Percentiles rank a stretch among this genome's conserved stretches.
Conservation (phyloP, 73 alveolate species). For the Paraurostyla sp. region DNA sequence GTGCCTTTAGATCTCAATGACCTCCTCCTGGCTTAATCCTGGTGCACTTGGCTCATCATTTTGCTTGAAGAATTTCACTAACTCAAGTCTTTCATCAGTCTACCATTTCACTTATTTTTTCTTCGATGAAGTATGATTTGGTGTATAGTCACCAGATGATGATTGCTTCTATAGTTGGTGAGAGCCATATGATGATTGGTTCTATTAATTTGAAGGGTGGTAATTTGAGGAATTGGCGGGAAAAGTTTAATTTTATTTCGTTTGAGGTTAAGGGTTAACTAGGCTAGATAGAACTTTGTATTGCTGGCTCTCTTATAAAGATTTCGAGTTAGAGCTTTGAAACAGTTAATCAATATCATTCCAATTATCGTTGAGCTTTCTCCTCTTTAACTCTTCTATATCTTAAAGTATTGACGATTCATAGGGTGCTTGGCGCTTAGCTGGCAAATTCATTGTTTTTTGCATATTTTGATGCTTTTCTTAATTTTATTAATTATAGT, state of each 20-base stretch:
- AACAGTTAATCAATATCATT: not conserved
- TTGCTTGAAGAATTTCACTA: constrained; percentile 57
- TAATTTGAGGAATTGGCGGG: not conserved
- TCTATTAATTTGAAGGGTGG: not conserved
- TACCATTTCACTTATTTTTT: constrained; percentile 54
- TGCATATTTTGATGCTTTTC: not conserved
- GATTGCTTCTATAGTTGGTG: not conserved
- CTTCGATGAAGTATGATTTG: not conserved
- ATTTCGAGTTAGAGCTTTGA: not conserved
- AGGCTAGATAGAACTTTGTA: not conserved
- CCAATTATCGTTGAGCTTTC: constrained; percentile 14
- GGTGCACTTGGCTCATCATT: constrained; percentile 72
- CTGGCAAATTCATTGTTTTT: constrained; percentile 36
- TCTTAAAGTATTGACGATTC: not conserved
- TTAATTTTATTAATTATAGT: constrained; percentile 23
- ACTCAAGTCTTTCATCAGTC: constrained; percentile 58
- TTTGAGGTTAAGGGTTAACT: not conserved
- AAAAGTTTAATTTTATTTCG: not conserved
- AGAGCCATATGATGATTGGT: not conserved
- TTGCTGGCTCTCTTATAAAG: not conserved
- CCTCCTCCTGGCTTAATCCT: constrained; percentile 57
- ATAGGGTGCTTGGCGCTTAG: constrained; percentile 22
- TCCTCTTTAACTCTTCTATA: not conserved
- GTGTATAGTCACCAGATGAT: not conserved
- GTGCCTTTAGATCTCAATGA: constrained; percentile 30